Conservation (phyloP, 352 stramenopile species). For the Pythium phragmiticola region DNA sequence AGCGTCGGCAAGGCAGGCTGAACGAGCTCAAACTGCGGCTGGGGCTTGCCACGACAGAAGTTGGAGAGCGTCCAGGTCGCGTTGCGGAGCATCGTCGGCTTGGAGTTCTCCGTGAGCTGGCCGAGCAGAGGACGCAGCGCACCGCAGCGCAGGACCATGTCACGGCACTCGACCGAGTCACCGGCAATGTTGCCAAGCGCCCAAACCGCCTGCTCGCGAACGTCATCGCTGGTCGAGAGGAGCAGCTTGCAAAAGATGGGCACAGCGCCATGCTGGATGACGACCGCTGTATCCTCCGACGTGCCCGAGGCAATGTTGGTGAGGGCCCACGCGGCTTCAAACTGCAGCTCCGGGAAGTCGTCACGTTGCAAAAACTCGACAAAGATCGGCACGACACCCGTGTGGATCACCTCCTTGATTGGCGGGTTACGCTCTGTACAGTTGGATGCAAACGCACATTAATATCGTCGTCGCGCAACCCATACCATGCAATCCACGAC, state of each 20-base stretch:
- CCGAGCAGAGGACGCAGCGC: slow-evolving; percentile 93
- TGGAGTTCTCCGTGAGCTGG: slow-evolving; percentile 95
- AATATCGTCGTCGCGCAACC: slow-evolving; percentile 12
- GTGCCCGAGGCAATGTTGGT: slow-evolving; percentile 99
- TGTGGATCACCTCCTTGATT: slow-evolving; percentile 98
- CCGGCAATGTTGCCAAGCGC: slow-evolving; percentile 99
- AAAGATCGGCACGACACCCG: slow-evolving; percentile 96
- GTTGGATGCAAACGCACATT: no score
- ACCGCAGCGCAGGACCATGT: slow-evolving; percentile 94
- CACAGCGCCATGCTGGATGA: slow-evolving; percentile 97
- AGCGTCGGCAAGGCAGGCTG: slow-evolving; percentile 91
- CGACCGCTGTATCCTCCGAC: slow-evolving; percentile 97
- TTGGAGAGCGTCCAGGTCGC: slow-evolving; percentile 99
- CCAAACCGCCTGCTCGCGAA: slow-evolving; percentile 97
- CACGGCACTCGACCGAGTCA: slow-evolving; percentile 95
- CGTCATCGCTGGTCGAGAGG: slow-evolving; percentile 96
- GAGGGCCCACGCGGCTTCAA: slow-evolving; percentile 99
- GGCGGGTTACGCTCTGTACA: slow-evolving; percentile 93
- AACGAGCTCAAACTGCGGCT: slow-evolving; percentile 97
- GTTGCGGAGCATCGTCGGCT: slow-evolving; percentile 87
- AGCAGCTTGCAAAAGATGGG: slow-evolving; percentile 97
- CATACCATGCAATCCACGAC: not conserved
- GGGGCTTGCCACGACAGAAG: slow-evolving; percentile 94
- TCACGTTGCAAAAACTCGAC: slow-evolving; percentile 95
- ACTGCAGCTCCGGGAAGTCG: slow-evolving; percentile 94